A percentile compares a stretch with the other conserved stretches of the same genome.
These are phyloP conservation scores for Hypoxylon sp. DNA, from an alignment of 2,329 filamentous ascomycete genomes.

Conservation along the genomic window DNA sequence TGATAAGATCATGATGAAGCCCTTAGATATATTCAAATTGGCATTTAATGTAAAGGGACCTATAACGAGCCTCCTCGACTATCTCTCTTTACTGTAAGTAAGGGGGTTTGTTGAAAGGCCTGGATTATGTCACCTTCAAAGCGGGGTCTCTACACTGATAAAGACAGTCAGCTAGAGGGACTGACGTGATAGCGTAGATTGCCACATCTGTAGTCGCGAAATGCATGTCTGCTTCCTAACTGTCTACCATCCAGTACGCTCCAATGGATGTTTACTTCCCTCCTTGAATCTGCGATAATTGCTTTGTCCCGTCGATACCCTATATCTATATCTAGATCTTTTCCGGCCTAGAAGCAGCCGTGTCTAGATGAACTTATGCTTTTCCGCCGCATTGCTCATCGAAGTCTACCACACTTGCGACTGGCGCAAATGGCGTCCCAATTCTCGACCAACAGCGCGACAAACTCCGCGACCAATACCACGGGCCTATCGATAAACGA, in stretches of 20 bases:
- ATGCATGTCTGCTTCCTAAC: constrained; percentile 26
- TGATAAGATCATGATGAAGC: too few species aligned
- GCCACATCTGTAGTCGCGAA: constrained; percentile 28
- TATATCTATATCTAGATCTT: constrained; percentile 2
- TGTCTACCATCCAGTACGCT: background rate
- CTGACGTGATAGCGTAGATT: constrained; percentile 36
- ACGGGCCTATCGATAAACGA: constrained; percentile 61
- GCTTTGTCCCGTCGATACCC: background rate
- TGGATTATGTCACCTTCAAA: background rate
- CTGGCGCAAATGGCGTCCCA: constrained; percentile 55
- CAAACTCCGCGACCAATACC: constrained; percentile 35
- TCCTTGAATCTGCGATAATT: background rate
- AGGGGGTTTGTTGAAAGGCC: too few species aligned
- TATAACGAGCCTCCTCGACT: too few species aligned
- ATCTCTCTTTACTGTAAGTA: too few species aligned
- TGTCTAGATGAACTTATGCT: constrained; percentile 53
- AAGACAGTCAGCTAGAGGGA: constrained; percentile 5
- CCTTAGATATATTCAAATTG: too few species aligned
- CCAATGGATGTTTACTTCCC: background rate
- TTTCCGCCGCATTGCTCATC: constrained; percentile 52
- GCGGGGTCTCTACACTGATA: background rate
- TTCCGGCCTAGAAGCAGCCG: constrained; percentile 22
- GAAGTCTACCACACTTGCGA: constrained; percentile 53
- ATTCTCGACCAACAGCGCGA: constrained; percentile 52
- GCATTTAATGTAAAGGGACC: too few species aligned